phyloP scores from a whole-genome alignment of 2,329 filamentous ascomycete species.

The Chrysosphaeria jannelii region DNA sequence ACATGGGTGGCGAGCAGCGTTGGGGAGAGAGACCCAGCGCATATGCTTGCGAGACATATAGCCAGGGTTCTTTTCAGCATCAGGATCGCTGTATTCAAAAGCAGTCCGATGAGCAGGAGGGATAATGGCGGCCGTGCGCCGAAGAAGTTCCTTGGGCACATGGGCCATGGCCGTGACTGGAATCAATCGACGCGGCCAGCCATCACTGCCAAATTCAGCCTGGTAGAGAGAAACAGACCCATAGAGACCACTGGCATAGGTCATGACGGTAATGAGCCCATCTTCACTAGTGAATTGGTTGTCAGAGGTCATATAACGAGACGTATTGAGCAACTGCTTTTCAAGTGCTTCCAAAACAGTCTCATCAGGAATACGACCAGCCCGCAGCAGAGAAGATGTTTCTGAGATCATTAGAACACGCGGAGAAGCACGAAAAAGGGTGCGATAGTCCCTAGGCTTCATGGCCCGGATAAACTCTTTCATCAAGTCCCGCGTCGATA shows the following conservation, averaged over 20 bases:
- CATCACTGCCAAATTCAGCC: slow-evolving; percentile 3
- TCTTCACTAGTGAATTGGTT: not conserved
- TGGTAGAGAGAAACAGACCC: slow-evolving; percentile 5
- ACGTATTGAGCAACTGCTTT: slow-evolving; percentile 5
- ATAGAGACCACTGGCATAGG: slow-evolving; percentile 3
- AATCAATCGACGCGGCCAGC: slow-evolving; percentile 4
- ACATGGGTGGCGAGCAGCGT: slow-evolving; percentile 2
- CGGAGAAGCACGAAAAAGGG: slow-evolving; percentile 5
- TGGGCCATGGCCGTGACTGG: slow-evolving; percentile 5
- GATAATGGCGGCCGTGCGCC: slow-evolving; percentile 3
- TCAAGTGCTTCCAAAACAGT: slow-evolving; percentile 4
- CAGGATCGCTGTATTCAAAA: slow-evolving; percentile 1
- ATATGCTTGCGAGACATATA: not conserved
- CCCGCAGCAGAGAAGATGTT: not conserved
- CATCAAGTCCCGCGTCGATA: slow-evolving; percentile 4
- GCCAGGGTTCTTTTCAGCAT: not conserved
- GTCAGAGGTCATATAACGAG: slow-evolving; percentile 2
- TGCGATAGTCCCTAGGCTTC: slow-evolving; percentile 5
- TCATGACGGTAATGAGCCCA: slow-evolving; percentile 5
- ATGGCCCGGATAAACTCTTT: slow-evolving; percentile 4
- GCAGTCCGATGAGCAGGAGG: slow-evolving; percentile 4
- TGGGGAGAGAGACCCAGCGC: slow-evolving; percentile 4
- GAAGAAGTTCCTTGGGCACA: slow-evolving; percentile 5
- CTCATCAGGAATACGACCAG: slow-evolving; percentile 3
- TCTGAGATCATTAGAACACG: slow-evolving; percentile 4